phyloP scores from a whole-genome alignment of 257 asterid genomes.

The Lantana camara region DNA sequence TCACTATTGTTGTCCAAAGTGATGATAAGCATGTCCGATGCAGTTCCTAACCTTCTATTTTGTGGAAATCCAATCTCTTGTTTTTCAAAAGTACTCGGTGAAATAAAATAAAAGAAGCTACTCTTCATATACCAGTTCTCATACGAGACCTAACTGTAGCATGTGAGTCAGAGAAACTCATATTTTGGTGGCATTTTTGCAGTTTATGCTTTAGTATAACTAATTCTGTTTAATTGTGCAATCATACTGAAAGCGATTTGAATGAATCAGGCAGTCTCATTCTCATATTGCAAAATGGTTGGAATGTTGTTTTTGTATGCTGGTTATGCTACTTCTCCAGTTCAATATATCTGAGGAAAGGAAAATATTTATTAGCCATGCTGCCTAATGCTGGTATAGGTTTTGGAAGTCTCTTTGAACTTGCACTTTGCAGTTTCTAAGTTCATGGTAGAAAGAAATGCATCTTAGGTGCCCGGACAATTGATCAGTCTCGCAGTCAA shows the following conservation, averaged over 20 bases:
- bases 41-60: slow-evolving; percentile 8
- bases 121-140: not conserved
- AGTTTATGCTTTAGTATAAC: too few relatives aligned
- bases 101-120: not conserved
- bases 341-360: slow-evolving; percentile 13
- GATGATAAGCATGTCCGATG: slow-evolving; percentile 6
- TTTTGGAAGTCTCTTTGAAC: slow-evolving; percentile 23
- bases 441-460: slow-evolving; percentile 17
- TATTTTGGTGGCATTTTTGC: too few relatives aligned
- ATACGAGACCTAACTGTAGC: not conserved
- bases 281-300: slow-evolving; percentile 1
- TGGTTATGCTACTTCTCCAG: slow-evolving; percentile 1
- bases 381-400: slow-evolving; percentile 8
- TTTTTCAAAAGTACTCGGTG: not conserved
- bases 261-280: too few relatives aligned
- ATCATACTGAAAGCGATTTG: too few relatives aligned
- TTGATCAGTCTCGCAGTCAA: not conserved
- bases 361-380: not conserved
- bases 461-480: slow-evolving; percentile 15
- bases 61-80: not conserved
- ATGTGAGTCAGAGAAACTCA: slow-evolving; percentile 1
- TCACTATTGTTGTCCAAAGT: not conserved
- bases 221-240: too few relatives aligned
- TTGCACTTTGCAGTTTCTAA: slow-evolving; percentile 13
- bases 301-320: slow-evolving; percentile 16